Base-by-base conservation (phyloP, 177 flowering plant species). In the Vitis hybrid region DNA sequence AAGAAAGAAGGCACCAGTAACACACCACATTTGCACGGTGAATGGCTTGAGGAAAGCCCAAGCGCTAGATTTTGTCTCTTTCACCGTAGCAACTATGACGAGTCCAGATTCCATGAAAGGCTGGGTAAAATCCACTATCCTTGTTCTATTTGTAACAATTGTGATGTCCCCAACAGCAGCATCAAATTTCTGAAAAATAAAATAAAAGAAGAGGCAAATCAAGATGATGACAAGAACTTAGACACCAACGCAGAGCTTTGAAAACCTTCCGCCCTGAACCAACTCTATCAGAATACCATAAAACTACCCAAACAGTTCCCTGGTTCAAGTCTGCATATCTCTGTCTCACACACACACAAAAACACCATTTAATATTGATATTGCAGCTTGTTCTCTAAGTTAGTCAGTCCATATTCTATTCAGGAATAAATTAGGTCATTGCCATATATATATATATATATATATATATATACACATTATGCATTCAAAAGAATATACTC, bases 1-100 rank as follows among this genome's bases (percentile, higher is more conserved):
- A 38, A 96, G 86, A 78, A 94, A 94, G 82, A 88, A 90, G 12
- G 73, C 79, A 59, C 82, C 92, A 17, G 93, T 94, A 62, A 92
- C 95, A 44, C 55, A 59, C 99, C 99, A 96, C 98, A 96, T 89
- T 75, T 80, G 77, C 19, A 77, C 11, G 1, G 95, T 83, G 74
- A 96, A 96, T 67, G 99, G 99, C 79, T 84, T 79, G 33, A 92
- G 85, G 70, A 96, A 96, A 73, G 96, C 89, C 99, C 98, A 96
- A 31, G 97, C 81, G 70, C 82, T 89, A 38, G 92, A 82, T 58
- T 86, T 82, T 44, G 22, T 66, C 74, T 76, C 71, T 75, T 77
- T 85, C 19, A 94, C 89, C 13, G 97, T 89, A 73, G 86, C 90
- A 61, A 96, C 97, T n/a, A 96, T 79, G 33, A 94, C 90, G 58